Evolutionary conservation across 352 stramenopile species (phyloP).

Genomic region (Globisporangium recalcitrans): DNA sequence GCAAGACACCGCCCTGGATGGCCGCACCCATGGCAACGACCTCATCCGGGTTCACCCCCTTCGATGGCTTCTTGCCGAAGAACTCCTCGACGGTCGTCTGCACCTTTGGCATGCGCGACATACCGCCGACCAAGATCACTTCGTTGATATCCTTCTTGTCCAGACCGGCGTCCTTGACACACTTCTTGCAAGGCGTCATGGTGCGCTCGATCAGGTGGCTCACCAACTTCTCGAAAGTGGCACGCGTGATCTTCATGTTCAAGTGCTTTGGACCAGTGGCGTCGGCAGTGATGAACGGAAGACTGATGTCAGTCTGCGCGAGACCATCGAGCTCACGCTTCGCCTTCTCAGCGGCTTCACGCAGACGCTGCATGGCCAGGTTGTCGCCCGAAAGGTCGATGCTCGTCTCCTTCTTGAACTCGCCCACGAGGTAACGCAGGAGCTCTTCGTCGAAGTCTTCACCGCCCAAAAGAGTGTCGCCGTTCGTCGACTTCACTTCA

Average conservation of each 20-base stretch:
- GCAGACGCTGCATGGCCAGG: slow-evolving; percentile 81
- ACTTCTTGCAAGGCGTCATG: slow-evolving; percentile 70
- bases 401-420: slow-evolving; percentile 83
- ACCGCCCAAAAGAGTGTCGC: slow-evolving; percentile 87
- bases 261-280: slow-evolving; percentile 97
- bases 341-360: slow-evolving; percentile 88
- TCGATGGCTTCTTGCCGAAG: slow-evolving; percentile 50
- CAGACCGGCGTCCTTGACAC: slow-evolving; percentile 24
- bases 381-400: slow-evolving; percentile 83
- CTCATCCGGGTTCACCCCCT: slow-evolving; percentile 70
- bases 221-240: slow-evolving; percentile 87
- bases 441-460: slow-evolving; percentile 91
- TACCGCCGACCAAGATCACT: slow-evolving; percentile 30
- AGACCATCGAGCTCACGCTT: slow-evolving; percentile 86
- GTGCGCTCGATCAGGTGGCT: slow-evolving; percentile 94
- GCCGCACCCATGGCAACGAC: slow-evolving; percentile 53
- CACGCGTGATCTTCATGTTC: slow-evolving; percentile 88
- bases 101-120: slow-evolving; percentile 45
- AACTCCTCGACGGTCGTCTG: slow-evolving; percentile 43
- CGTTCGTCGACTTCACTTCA: slow-evolving; percentile 90
- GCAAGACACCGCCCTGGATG: slow-evolving; percentile 32
- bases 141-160: slow-evolving; percentile 26
- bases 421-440: slow-evolving; percentile 86
- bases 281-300: slow-evolving; percentile 90
- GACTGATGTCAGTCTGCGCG: slow-evolving; percentile 91